Evolutionary conservation across 441 rosid genomes (phyloP), one percentile per base, ranked within the genome.

Genomic region (Brassica balearica): DNA sequence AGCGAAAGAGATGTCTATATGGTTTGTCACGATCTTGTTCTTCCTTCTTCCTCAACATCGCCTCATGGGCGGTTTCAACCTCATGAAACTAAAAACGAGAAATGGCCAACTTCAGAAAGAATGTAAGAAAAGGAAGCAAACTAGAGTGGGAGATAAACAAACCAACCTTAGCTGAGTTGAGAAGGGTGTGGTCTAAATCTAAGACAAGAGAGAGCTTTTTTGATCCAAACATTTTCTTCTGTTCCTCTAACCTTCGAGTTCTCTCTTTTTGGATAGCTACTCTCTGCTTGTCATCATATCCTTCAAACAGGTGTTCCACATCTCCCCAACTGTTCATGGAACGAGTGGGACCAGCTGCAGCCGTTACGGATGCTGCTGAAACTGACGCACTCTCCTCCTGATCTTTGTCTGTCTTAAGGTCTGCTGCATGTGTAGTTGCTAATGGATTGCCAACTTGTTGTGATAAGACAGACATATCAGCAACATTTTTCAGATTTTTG

Each of bases 141-240:
- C 65, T 41, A 38, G 69, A 36, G 36, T 27, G 65, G 74, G 14
- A 68, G 27, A 15, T 65, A 32, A 69, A 69, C 69, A 23, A 23
- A 23, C 25, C 25, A 23, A 88, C 99, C 97, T 92, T 96, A 56
- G 99, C 99, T 67, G 99, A 96, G 86, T 96, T 96, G 70, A 96
- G 97, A 88, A 96, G 99, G 5, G 99, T 96, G 80, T 96, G 99
- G 82, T 96, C 99, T 25, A 96, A 85, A 92, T 96, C 99, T 84
- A 96, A 84, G 75, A 96, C 99, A 73, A 96, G 99, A 83, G 96
- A 91, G 72, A 96, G 97, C 90, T 94, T 96, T 73, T 71, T 83
- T 58, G 88, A 87, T 77, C 92, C 78, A 88, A 96, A 96, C 97
- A 96, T 89, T 85, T 94, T 96, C 77, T 88, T 94, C 85, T 96